Evolutionary conservation across 306 rosid genomes (phyloP), one percentile per base, ranked within the genome.

Genomic region (Pyrus betulifolia): DNA sequence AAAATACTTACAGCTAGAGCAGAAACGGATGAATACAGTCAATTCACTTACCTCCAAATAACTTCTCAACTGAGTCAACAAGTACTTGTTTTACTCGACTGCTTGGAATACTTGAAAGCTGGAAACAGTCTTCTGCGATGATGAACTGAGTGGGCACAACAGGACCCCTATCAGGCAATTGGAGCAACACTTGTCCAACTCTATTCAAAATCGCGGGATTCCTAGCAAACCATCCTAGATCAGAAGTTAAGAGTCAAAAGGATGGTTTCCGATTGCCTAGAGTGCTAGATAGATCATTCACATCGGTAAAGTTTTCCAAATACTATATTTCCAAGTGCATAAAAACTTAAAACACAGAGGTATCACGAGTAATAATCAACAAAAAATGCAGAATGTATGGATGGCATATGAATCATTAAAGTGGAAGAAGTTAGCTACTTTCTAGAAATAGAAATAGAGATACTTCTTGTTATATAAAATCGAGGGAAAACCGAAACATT

Each of bases 201-300:
- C 67, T 79, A 67, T 75, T 89, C 80, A 95, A 87, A 85, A 87
- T 67, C 57, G 40, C 62, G 15, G 93, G 91, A 82, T 92, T 89
- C 91, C 96, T 86, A 28, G 98, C 92, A 81, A 95, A 92, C 97
- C 98, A 95, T 82, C 98, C 98, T 95, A 87, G 54, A 82, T 57
- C 33, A 67, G 74, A 87, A 86, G 72, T 69, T 67, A 54, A 54
- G 78, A 75, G 85, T 82, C 67, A 71, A 81, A 76, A 60, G 21
- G 84, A 40, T 59, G 58, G 31, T 67, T 42, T 42, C 15, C 55
- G 3, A 42, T 11, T 22, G 11, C 28, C 11, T 14, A 67, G 31
- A 21, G 30, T n/a, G 71, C 54, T 38, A 22, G 30, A 42, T n/a
- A 30, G 12, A 63, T 30, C 68, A 63, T 30, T 61, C 35, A 6